Conservation (phyloP, 176 grass and related monocot genomes). For the Ampelocalamus luodianensis region DNA sequence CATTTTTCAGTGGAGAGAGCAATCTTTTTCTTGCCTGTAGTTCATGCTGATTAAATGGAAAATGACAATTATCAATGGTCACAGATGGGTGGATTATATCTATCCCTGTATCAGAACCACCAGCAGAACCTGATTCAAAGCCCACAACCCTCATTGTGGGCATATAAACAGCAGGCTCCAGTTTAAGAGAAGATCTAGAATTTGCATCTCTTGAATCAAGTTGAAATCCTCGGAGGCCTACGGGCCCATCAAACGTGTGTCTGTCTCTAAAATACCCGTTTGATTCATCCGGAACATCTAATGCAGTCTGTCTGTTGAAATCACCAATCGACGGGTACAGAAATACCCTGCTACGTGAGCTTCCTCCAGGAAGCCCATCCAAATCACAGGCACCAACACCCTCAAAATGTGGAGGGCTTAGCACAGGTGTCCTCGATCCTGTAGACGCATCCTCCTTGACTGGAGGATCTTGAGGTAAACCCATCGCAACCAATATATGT, state of each 20-base stretch:
- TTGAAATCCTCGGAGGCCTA: constrained; percentile 38
- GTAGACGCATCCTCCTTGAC: constrained; percentile 50
- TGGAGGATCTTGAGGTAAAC: constrained; percentile 71
- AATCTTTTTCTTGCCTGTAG: constrained; percentile 68
- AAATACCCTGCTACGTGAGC: constrained; percentile 49
- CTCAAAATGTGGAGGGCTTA: constrained; percentile 44
- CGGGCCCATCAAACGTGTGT: constrained; percentile 18
- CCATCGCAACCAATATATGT: constrained; percentile 55
- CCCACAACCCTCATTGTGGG: constrained; percentile 72
- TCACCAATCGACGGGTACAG: constrained; percentile 40
- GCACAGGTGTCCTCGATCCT: constrained; percentile 38
- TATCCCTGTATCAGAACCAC: constrained; percentile 33
- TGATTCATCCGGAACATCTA: constrained; percentile 33
- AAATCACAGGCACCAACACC: constrained; percentile 64
- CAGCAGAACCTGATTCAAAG: constrained; percentile 59
- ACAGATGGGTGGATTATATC: constrained; percentile 40
- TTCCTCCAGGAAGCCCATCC: constrained; percentile 56
- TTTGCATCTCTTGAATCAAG: constrained; percentile 47
- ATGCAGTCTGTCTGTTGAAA: constrained; percentile 50
- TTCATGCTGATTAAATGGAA: constrained; percentile 45
- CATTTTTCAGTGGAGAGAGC: constrained; percentile 75
- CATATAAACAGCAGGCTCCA: constrained; percentile 39
- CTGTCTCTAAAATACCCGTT: constrained; percentile 31
- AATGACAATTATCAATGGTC: constrained; percentile 30
- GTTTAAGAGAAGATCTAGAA: constrained; percentile 47